Percentiles rank a stretch among this genome's conserved stretches.
Evolutionary conservation across 2,329 filamentous ascomycete genomes (phyloP).

Genomic region (Fusarium neocosmosporiellum): DNA sequence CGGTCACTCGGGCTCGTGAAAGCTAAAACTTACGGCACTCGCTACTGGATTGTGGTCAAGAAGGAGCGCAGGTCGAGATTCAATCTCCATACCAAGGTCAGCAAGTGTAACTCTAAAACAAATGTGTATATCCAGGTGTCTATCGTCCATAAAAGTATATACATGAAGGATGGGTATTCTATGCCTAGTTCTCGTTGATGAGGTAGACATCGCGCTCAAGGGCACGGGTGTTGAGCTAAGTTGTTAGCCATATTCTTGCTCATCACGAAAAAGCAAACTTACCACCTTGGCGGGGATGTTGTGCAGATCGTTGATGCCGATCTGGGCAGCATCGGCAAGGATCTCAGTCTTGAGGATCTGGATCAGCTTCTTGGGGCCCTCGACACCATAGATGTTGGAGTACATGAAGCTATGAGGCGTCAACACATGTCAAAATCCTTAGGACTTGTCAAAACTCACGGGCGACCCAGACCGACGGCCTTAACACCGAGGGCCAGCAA

Average conservation of each 20-base stretch:
- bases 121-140: neutral
- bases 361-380: constrained; percentile 59
- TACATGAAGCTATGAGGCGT: constrained; percentile 55
- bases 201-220: constrained; percentile 42
- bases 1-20: neutral
- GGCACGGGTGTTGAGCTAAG: constrained; percentile 41
- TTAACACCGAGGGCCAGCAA: constrained; percentile 53
- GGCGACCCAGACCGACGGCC: constrained; percentile 56
- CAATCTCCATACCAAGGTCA: too few relatives aligned
- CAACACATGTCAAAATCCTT: neutral
- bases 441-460: constrained; percentile 17
- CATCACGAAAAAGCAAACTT: neutral
- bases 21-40: neutral
- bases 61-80: too few relatives aligned
- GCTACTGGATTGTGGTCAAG: too few relatives aligned
- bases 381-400: constrained; percentile 60
- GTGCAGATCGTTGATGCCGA: constrained; percentile 45
- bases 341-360: constrained; percentile 62
- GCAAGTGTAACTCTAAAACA: neutral
- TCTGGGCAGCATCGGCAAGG: constrained; percentile 48
- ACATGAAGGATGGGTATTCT: neutral
- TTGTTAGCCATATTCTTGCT: neutral
- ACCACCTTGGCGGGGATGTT: constrained; percentile 39
- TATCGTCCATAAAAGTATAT: neutral
- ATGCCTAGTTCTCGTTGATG: constrained; percentile 27